These are phyloP conservation scores for Globisporangium alternatum DNA, from an alignment of 352 stramenopile genomes.

Conservation along the genomic window DNA sequence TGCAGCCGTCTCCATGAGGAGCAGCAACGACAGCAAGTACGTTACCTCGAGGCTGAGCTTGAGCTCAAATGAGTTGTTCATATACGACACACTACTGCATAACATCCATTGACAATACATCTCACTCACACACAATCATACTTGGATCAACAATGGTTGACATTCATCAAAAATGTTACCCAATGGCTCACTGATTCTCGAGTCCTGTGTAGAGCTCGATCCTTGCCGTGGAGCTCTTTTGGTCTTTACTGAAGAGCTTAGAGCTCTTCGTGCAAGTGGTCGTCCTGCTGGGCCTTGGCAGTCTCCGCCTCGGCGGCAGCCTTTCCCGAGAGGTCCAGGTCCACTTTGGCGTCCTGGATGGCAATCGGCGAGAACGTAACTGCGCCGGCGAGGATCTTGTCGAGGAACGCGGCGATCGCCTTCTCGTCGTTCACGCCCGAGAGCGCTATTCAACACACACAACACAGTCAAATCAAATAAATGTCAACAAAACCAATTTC, in stretches of 20 bases:
- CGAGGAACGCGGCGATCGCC: constrained; percentile 44
- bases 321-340: constrained; percentile 13
- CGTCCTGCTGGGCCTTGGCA: background rate
- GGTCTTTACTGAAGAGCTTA: background rate
- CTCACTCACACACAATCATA: background rate
- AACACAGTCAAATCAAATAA: background rate
- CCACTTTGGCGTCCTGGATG: constrained; percentile 8
- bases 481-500: background rate
- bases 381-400: constrained; percentile 68
- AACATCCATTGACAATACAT: background rate
- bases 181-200: background rate
- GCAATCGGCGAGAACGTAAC: constrained; percentile 31
- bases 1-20: background rate
- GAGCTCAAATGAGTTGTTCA: background rate
- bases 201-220: background rate
- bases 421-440: constrained; percentile 26
- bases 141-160: background rate
- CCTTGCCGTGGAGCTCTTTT: background rate
- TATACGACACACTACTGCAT: background rate
- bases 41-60: background rate
- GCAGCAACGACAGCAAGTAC: background rate
- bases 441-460: constrained; percentile 30
- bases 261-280: constrained; percentile 5
- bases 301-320: background rate
- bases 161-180: background rate